phyloP scores from a whole-genome alignment of 805 yeast genomes.

The Candida ponderosae region DNA sequence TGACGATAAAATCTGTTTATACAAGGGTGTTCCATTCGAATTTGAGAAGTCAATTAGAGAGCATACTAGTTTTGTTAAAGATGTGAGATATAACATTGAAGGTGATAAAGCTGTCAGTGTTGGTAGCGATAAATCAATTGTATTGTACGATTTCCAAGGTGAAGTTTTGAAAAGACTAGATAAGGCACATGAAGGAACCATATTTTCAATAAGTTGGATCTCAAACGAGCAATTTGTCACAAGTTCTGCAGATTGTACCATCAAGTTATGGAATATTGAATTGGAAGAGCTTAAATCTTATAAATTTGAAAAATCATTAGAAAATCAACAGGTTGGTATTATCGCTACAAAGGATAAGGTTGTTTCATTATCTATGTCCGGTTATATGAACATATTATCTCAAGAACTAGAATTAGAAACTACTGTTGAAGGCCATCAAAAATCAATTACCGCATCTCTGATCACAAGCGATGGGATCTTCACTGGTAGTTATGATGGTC shows the following conservation, averaged over 20 bases:
- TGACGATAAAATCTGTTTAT: conserved; percentile 81
- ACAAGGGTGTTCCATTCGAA: conserved; percentile 92
- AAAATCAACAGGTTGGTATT: conserved; percentile 75
- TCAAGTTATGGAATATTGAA: conserved; percentile 57
- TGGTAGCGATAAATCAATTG: conserved; percentile 76
- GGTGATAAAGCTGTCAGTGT: conserved; percentile 72
- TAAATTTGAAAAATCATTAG: conserved; percentile 38
- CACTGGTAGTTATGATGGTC: conserved; percentile 83
- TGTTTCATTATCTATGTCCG: conserved; percentile 62
- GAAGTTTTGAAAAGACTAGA: conserved; percentile 50
- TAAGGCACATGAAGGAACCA: conserved; percentile 63
- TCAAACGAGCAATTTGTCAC: conserved; percentile 60
- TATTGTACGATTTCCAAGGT: conserved; percentile 84
- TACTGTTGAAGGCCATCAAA: conserved; percentile 66
- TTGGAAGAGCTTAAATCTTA: conserved; percentile 41
- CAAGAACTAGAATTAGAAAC: conserved; percentile 25
- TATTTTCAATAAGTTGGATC: conserved; percentile 72
- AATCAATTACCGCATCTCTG: conserved; percentile 58
- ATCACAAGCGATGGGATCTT: conserved; percentile 23
- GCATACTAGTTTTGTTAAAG: conserved; percentile 75
- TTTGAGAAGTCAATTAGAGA: conserved; percentile 65
- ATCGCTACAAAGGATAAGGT: conserved; percentile 53
- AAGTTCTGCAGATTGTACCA: conserved; percentile 72
- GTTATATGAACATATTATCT: conserved; percentile 57
- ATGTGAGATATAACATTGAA: conserved; percentile 73